Conservation (phyloP, 306 rosid species). For the Ochetophila trinervis region DNA sequence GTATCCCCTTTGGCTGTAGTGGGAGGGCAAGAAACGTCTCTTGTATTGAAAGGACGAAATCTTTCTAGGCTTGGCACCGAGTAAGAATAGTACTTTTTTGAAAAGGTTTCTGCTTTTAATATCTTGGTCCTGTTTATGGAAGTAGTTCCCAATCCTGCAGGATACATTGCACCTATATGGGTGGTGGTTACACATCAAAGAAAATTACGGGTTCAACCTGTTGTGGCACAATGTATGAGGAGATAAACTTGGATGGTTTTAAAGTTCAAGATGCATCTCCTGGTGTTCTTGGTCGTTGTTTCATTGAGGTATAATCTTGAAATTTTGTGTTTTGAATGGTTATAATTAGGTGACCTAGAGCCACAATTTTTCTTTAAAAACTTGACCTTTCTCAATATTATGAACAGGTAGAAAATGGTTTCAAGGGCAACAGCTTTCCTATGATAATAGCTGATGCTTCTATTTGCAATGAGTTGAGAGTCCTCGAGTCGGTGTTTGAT, state of each 20-base stretch:
- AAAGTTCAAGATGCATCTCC: constrained; percentile 55
- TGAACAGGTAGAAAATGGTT: constrained; percentile 90
- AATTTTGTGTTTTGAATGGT: neutral
- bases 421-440: constrained; percentile 76
- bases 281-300: constrained; percentile 71
- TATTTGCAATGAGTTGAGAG: constrained; percentile 70
- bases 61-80: constrained; percentile 67
- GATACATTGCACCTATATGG: constrained; percentile 74
- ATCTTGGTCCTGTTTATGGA: constrained; percentile 12
- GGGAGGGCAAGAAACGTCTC: constrained; percentile 67
- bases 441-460: constrained; percentile 75
- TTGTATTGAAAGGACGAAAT: constrained; percentile 74
- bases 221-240: constrained; percentile 48
- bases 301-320: constrained; percentile 63
- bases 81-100: constrained; percentile 41
- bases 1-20: constrained; percentile 85
- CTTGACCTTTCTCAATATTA: constrained; percentile 9
- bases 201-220: constrained; percentile 45
- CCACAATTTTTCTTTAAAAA: neutral
- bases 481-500: constrained; percentile 66
- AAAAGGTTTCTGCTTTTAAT: constrained; percentile 18
- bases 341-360: constrained; percentile 1
- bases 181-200: constrained; percentile 56
- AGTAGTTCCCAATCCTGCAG: constrained; percentile 40
- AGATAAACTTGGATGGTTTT: constrained; percentile 55